phyloP scores from a whole-genome alignment of 805 yeast species.

The Yarrowia sp. region DNA sequence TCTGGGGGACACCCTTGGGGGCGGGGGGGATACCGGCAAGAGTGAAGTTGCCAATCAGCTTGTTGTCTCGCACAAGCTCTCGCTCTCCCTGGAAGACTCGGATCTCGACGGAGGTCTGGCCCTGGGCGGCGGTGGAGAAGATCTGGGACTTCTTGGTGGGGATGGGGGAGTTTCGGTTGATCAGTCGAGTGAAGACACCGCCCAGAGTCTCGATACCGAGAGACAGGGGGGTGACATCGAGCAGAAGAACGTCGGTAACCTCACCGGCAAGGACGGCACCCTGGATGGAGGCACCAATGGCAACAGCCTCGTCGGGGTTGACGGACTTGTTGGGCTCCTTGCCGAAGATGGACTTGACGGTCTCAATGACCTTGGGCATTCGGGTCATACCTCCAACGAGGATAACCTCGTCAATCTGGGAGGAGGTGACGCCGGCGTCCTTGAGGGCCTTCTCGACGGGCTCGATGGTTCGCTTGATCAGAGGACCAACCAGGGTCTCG shows the following conservation, averaged over 20 bases:
- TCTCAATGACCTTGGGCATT: constrained; percentile 85
- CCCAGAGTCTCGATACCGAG: constrained; percentile 98
- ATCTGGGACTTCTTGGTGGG: constrained; percentile 97
- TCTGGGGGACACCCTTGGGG: constrained; percentile 93
- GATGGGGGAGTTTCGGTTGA: constrained; percentile 92
- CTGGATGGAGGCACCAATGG: constrained; percentile 97
- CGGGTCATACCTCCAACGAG: constrained; percentile 92
- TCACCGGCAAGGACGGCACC: constrained; percentile 97
- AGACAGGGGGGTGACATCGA: constrained; percentile 89
- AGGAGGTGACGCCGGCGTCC: constrained; percentile 73
- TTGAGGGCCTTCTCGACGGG: constrained; percentile 83
- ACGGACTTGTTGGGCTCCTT: constrained; percentile 88
- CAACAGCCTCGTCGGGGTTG: constrained; percentile 94
- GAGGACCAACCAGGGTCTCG: constrained; percentile 69
- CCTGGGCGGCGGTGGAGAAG: constrained; percentile 95
- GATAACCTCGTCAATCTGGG: constrained; percentile 78
- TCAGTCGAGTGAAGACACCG: constrained; percentile 93
- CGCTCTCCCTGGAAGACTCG: constrained; percentile 99
- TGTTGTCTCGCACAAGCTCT: constrained; percentile 97
- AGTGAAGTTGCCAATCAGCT: constrained; percentile 95
- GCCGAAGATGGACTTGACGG: constrained; percentile 78
- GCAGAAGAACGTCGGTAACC: constrained; percentile 86
- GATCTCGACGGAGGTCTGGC: constrained; percentile 95
- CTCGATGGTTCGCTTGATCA: constrained; percentile 73
- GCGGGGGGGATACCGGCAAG: constrained; percentile 95